Conservation (phyloP, 495 filamentous ascomycete species). For the Neurospora discreta region DNA sequence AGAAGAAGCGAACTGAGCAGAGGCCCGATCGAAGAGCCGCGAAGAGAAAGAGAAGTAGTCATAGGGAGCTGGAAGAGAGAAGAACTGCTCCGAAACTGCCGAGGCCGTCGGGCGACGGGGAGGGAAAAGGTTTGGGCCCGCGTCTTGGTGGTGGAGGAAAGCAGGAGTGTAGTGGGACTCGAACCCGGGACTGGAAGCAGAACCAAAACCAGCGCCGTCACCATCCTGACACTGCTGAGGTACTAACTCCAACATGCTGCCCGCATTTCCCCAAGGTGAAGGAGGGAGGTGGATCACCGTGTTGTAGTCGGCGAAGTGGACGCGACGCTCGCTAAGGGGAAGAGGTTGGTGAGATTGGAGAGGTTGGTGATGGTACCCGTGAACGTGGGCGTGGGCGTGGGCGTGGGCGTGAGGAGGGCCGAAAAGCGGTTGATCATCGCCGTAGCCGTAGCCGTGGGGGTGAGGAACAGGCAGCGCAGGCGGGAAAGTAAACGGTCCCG, state of each 20-base stretch:
- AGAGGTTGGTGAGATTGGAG: not conserved
- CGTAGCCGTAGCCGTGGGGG: not conserved
- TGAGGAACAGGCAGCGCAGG: not conserved
- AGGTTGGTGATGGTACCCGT: not conserved
- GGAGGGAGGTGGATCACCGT: not conserved
- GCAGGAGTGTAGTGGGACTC: not conserved
- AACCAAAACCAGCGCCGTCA: not conserved
- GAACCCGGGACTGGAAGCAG: not conserved
- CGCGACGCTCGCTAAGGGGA: too few species aligned
- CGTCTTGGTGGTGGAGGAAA: not conserved
- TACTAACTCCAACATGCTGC: not conserved
- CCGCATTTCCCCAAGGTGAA: not conserved
- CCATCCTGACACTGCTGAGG: not conserved
- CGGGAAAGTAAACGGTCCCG: not conserved
- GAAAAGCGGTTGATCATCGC: not conserved
- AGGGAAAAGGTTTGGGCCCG: not conserved
- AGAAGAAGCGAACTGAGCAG: not conserved
- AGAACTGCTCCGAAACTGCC: not conserved
- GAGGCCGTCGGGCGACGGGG: not conserved
- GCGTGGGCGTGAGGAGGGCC: not conserved
- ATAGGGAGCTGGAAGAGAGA: not conserved
- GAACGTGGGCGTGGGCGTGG: not conserved
- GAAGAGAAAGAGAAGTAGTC: not conserved
- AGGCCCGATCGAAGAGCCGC: not conserved
- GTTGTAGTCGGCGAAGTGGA: not conserved